Percentiles rank a stretch among this genome's conserved stretches.
These are phyloP conservation scores for Taiozyma onychis DNA, from an alignment of 1,139 yeast species.

Conservation along the genomic window DNA sequence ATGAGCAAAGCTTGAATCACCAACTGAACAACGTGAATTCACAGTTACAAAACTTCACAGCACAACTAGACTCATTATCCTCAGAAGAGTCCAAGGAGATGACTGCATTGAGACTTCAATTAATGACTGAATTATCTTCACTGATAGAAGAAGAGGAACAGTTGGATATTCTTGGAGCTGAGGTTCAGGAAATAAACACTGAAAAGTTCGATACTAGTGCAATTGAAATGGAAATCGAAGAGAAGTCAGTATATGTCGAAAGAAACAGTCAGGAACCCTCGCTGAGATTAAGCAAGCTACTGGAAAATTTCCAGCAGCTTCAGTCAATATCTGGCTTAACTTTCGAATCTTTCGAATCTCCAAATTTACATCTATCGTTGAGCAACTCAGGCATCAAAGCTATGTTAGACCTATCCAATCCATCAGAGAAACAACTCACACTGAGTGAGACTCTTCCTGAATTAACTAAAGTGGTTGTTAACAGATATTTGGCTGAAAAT, in stretches of 20 bases:
- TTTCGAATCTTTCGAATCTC: conserved; percentile 16
- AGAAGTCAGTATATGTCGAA: conserved; percentile 11
- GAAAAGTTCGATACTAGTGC: conserved; percentile 12
- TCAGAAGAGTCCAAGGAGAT: conserved; percentile 19
- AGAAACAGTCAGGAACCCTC: conserved; percentile 20
- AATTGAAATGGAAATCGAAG: conserved; percentile 18
- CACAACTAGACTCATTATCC: conserved; percentile 9
- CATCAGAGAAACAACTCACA: conserved; percentile 1
- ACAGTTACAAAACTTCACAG: not conserved
- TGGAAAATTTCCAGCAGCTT: conserved; percentile 14
- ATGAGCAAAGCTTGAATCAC: conserved; percentile 5
- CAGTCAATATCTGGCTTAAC: conserved; percentile 22
- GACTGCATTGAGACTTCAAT: conserved; percentile 11
- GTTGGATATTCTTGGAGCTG: conserved; percentile 5
- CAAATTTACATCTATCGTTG: conserved; percentile 11
- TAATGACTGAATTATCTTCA: conserved; percentile 12
- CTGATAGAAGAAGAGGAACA: conserved; percentile 11
- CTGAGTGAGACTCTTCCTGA: conserved; percentile 7
- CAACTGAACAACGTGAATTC: conserved; percentile 1
- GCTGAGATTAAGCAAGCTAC: conserved; percentile 16
- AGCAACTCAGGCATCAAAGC: conserved; percentile 5
- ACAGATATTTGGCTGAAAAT: conserved; percentile 1
- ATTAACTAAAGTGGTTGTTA: conserved; percentile 4
- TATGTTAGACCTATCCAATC: conserved; percentile 8
- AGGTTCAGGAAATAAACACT: conserved; percentile 7